Conservation (phyloP, 2,329 filamentous ascomycete genomes). For the Penicillium sclerotigenum region DNA sequence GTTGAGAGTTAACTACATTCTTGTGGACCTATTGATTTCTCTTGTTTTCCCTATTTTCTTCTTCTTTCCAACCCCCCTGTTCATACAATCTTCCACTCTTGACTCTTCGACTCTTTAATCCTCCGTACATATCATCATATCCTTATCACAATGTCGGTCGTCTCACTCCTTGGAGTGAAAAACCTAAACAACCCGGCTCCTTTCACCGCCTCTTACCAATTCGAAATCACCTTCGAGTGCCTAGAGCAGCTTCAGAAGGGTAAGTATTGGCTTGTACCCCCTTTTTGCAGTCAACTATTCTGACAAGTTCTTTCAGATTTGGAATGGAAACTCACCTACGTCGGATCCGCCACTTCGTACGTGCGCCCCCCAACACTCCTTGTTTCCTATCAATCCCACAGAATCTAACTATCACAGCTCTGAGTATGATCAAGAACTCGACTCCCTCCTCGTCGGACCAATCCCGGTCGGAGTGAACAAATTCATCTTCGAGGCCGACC, state of each 20-base stretch:
- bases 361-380: conserved; percentile 35
- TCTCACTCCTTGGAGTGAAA: conserved; percentile 91
- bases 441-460: conserved; percentile 93
- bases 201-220: conserved; percentile 89
- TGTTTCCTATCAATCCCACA: conserved; percentile 11
- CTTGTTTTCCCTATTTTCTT: conserved; percentile 15
- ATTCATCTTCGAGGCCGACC: conserved; percentile 93
- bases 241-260: conserved; percentile 92
- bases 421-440: conserved; percentile 97
- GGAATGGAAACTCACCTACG: conserved; percentile 99
- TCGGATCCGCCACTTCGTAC: conserved; percentile 95
- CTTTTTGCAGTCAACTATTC: background rate
- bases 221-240: conserved; percentile 98
- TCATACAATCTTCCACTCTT: conserved; percentile 8
- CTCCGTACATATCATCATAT: conserved; percentile 18
- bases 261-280: conserved; percentile 35
- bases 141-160: conserved; percentile 75
- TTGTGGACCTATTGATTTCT: conserved; percentile 24
- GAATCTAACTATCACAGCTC: conserved; percentile 56
- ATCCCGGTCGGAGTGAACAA: conserved; percentile 98
- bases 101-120: conserved; percentile 9
- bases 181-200: conserved; percentile 95
- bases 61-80: conserved; percentile 2
- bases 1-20: conserved; percentile 21
- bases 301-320: conserved; percentile 62